A percentile compares a stretch with the other conserved stretches of the same genome.
Evolutionary conservation across 805 yeast genomes (phyloP).

Genomic region (Pichia scutulata): DNA sequence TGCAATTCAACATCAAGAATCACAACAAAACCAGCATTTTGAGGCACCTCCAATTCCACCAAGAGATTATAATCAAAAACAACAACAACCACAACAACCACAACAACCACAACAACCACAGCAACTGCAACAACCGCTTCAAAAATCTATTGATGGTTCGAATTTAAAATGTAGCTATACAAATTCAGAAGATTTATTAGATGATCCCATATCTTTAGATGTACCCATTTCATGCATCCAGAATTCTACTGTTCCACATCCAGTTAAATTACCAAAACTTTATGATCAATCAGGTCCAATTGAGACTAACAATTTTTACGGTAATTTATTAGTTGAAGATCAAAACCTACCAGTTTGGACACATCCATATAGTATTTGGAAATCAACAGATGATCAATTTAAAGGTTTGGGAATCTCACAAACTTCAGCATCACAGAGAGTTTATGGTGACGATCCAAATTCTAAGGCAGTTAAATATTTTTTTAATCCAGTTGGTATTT

Average conservation of each 20-base stretch:
- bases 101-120: neutral
- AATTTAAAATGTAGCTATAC: neutral
- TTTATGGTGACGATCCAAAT: conserved; percentile 58
- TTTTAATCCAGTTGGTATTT: conserved; percentile 63
- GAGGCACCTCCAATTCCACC: conserved; percentile 20
- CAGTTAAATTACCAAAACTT: conserved; percentile 53
- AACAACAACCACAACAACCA: neutral
- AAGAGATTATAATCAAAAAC: conserved; percentile 16
- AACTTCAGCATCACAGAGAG: conserved; percentile 49
- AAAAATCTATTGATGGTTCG: neutral
- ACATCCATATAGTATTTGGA: conserved; percentile 76
- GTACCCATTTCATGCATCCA: conserved; percentile 18
- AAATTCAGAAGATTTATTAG: conserved; percentile 14
- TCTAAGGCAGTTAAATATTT: conserved; percentile 38
- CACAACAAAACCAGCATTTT: conserved; percentile 1
- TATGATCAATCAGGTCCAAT: conserved; percentile 39
- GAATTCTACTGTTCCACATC: conserved; percentile 54
- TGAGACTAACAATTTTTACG: conserved; percentile 74
- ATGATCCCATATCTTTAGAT: conserved; percentile 14
- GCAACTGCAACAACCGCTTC: neutral
- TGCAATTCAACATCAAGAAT: neutral
- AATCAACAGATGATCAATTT: conserved; percentile 31
- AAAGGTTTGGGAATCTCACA: conserved; percentile 66
- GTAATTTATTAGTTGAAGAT: conserved; percentile 58
- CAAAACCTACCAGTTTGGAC: conserved; percentile 73